Conservation (phyloP, 2,329 filamentous ascomycete species). For the Bipolaris victoriae region DNA sequence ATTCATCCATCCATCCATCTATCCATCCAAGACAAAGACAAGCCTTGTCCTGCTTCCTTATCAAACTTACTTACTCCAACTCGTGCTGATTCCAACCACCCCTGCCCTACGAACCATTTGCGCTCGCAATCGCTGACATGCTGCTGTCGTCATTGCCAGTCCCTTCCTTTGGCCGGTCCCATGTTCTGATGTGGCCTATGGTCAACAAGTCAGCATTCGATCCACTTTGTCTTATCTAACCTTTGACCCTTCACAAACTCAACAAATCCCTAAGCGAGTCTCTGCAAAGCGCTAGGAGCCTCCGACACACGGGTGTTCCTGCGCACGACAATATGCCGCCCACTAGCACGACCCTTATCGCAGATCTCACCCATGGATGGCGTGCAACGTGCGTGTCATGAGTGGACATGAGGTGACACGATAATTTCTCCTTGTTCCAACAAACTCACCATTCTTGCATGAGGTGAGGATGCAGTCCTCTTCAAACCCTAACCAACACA, state of each 20-base stretch:
- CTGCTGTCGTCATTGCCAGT: conserved; percentile 44
- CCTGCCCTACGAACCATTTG: conserved; percentile 16
- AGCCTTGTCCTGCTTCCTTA: too few relatives aligned
- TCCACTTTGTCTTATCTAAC: conserved; percentile 29
- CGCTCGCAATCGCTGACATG: conserved; percentile 33
- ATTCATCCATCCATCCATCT: not conserved
- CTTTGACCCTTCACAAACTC: conserved; percentile 14
- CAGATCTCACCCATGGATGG: conserved; percentile 5
- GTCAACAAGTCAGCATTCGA: conserved; percentile 18
- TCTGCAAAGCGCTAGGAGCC: conserved; percentile 5
- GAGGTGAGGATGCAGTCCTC: conserved; percentile 92
- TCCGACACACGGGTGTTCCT: conserved; percentile 30
- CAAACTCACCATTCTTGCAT: conserved; percentile 80
- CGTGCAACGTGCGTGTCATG: conserved; percentile 14
- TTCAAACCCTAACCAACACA: conserved; percentile 92
- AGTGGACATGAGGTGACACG: conserved; percentile 16
- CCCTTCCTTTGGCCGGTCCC: conserved; percentile 67
- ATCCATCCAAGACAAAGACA: not conserved
- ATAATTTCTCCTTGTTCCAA: conserved; percentile 15
- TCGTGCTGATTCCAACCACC: not conserved
- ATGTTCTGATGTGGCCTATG: conserved; percentile 75
- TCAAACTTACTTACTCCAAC: not conserved
- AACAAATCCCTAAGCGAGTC: conserved; percentile 21
- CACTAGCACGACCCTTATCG: conserved; percentile 35
- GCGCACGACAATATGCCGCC: conserved; percentile 27